Conservation (phyloP, 176 grass and related monocot species). For the Musa beccarii region DNA sequence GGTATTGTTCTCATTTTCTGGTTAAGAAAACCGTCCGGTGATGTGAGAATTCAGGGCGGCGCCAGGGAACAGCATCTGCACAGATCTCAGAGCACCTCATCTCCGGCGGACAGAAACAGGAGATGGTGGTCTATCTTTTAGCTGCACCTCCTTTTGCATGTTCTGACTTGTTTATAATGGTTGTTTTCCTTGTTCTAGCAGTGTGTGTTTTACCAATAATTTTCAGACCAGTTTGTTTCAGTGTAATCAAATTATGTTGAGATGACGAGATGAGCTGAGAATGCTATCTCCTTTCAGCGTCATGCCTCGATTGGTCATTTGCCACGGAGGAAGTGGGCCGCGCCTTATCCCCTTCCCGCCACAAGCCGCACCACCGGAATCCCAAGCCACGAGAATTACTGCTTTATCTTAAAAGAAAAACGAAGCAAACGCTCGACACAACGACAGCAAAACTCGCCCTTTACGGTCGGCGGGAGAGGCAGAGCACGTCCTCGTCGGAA, state of each 20-base stretch:
- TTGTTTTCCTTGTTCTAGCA: neutral
- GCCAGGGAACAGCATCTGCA: slow-evolving; percentile 12
- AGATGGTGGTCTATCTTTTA: slow-evolving; percentile 94
- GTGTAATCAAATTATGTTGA: no score
- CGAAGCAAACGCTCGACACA: no score
- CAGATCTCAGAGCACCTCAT: slow-evolving; percentile 23
- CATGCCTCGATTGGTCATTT: no score
- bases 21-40: slow-evolving; percentile 42
- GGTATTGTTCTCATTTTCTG: slow-evolving; percentile 75
- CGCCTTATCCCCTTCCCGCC: neutral
- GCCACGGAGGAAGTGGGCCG: neutral
- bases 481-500: no score
- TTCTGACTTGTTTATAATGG: neutral
- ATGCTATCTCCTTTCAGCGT: no score
- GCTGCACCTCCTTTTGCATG: neutral
- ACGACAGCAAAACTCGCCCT: no score
- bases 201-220: no score
- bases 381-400: neutral
- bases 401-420: no score
- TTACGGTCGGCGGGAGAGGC: no score
- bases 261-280: no score
- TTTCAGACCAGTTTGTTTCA: no score
- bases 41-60: slow-evolving; percentile 3
- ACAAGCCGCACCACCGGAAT: neutral
- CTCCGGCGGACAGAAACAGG: slow-evolving; percentile 38